Evolutionary conservation across 2,329 filamentous ascomycete species (phyloP).

Genomic region (Diaporthe sp.): DNA sequence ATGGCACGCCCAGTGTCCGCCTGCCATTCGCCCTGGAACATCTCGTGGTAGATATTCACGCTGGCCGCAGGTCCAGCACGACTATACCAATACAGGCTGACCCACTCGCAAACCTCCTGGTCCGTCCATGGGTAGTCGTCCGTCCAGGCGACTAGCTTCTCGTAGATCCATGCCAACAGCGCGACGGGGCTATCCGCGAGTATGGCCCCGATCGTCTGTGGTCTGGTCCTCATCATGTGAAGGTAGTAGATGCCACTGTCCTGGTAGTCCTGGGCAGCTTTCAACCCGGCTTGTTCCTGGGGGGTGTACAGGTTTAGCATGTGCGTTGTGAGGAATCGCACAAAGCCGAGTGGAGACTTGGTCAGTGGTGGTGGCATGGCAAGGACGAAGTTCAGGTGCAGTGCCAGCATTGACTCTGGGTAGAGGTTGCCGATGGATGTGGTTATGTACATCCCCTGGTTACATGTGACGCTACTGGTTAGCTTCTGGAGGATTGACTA

Average conservation of each 20-base stretch:
- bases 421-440: constrained; percentile 20
- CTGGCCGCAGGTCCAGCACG: constrained; percentile 77
- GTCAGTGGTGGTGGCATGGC: constrained; percentile 22
- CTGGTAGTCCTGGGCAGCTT: constrained; percentile 3
- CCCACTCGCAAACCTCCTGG: constrained; percentile 82
- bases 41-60: constrained; percentile 80
- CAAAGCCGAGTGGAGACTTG: constrained; percentile 14
- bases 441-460: constrained; percentile 19
- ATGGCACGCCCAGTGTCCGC: constrained; percentile 53
- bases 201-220: constrained; percentile 79
- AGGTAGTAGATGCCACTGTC: neutral
- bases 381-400: constrained; percentile 14
- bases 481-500: no score
- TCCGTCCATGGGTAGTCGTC: constrained; percentile 81
- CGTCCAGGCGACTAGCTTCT: constrained; percentile 84
- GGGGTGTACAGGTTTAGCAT: constrained; percentile 19
- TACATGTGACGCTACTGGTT: no score
- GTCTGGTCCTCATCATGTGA: constrained; percentile 57
- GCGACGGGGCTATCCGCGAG: constrained; percentile 79
- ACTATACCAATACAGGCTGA: constrained; percentile 80
- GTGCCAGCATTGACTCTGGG: constrained; percentile 4
- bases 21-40: constrained; percentile 43
- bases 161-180: constrained; percentile 83
- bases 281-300: neutral
- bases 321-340: constrained; percentile 14